Evolutionary conservation across 1,284 basidiomycete species (phyloP).

Genomic region (Moesziomyces aphidis): DNA sequence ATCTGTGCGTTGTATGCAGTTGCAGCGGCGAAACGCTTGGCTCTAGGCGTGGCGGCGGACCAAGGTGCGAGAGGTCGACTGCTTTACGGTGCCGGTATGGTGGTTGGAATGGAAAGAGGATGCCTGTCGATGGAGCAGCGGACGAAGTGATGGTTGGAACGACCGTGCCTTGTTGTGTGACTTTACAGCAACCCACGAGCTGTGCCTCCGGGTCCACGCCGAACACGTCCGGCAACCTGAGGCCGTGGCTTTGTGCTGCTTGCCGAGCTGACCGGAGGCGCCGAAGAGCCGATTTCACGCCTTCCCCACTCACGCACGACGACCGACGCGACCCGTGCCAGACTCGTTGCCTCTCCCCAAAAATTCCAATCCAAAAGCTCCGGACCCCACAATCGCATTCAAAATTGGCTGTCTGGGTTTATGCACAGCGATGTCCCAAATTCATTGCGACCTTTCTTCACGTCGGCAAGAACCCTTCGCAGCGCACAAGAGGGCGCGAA

Average conservation of each 20-base stretch:
- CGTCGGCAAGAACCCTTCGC: neutral
- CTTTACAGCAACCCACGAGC: neutral
- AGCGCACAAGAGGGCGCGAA: neutral
- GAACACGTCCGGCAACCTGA: neutral
- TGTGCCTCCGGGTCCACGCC: neutral
- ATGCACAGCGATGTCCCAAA: too few species aligned
- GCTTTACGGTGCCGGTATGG: too few species aligned
- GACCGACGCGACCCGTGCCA: neutral
- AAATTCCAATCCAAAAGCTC: neutral
- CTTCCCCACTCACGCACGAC: too few species aligned
- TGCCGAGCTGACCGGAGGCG: neutral
- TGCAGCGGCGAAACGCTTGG: neutral
- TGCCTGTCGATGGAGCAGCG: neutral
- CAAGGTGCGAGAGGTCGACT: neutral
- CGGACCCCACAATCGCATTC: conserved; percentile 2
- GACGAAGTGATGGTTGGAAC: neutral
- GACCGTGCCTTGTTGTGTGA: neutral
- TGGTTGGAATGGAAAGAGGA: neutral
- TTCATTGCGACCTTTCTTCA: neutral
- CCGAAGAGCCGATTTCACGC: too few species aligned
- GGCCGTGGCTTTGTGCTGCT: neutral
- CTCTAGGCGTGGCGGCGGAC: too few species aligned
- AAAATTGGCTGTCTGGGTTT: too few species aligned
- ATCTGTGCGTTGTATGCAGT: neutral
- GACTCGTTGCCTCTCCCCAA: neutral